Percentiles rank a stretch among this genome's conserved stretches.
Conservation (phyloP, 371 early-diverging fungal species). For the Amoeboaphelidium occidentale region DNA sequence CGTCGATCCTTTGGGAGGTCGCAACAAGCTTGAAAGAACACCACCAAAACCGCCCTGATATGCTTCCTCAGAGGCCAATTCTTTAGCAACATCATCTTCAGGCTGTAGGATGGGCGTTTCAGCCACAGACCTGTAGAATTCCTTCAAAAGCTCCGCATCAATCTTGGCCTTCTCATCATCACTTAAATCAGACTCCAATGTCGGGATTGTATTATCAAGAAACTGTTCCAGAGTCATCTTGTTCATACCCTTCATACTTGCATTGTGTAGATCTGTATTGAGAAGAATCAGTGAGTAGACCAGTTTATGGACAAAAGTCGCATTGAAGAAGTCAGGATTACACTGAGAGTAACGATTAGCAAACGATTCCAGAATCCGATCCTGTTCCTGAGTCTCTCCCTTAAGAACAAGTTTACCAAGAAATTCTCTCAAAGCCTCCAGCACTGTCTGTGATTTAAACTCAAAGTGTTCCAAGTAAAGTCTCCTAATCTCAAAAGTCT, state of each 20-base stretch:
- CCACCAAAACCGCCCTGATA: no score
- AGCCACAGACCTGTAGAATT: no score
- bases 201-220: conserved; percentile 18
- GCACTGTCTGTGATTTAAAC: no score
- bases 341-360: conserved; percentile 53
- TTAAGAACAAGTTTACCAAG: conserved; percentile 51
- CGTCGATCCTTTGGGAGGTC: no score
- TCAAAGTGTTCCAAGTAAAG: no score
- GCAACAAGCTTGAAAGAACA: no score
- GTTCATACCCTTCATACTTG: conserved; percentile 14
- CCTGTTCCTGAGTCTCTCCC: conserved; percentile 77
- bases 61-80: no score
- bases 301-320: conserved; percentile 37
- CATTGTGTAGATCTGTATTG: conserved; percentile 77
- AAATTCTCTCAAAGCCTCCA: conserved; percentile 12
- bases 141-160: no score
- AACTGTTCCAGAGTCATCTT: conserved; percentile 23
- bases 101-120: no score
- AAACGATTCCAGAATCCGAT: conserved; percentile 56
- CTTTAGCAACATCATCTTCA: no score
- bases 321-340: conserved; percentile 21
- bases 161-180: no score
- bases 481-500: no score
- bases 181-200: conserved; percentile 7
- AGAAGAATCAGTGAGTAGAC: conserved; percentile 59